A percentile compares a stretch with the other conserved stretches of the same genome.
Conservation (phyloP, 75 land plant genomes). For the Cunninghamia lanceolata region DNA sequence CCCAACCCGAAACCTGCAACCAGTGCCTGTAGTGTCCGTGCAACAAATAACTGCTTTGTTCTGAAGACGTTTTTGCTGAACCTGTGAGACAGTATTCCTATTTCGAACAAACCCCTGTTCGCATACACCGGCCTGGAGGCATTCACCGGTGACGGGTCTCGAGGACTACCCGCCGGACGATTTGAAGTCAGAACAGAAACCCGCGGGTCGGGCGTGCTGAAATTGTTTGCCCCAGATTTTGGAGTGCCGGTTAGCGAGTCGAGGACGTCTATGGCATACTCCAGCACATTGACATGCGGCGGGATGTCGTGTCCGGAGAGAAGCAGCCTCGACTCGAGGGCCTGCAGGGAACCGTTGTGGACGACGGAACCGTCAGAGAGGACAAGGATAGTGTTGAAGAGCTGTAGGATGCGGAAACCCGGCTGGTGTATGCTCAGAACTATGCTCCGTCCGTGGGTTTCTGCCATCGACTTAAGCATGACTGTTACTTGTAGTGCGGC, state of each 20-base stretch:
- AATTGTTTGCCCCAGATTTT: too few species aligned
- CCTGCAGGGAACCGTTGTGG: conserved; percentile 64
- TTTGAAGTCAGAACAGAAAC: neutral
- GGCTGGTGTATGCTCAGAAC: conserved; percentile 92
- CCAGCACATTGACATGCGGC: conserved; percentile 79
- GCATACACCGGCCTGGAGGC: conserved; percentile 17
- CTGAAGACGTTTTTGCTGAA: conserved; percentile 58
- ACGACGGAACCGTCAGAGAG: conserved; percentile 61
- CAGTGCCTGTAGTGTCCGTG: conserved; percentile 55
- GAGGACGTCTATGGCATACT: conserved; percentile 79
- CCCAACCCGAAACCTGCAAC: conserved; percentile 68
- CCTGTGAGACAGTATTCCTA: conserved; percentile 46
- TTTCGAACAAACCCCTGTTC: conserved; percentile 40
- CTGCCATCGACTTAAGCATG: conserved; percentile 71
- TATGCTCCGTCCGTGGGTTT: conserved; percentile 64
- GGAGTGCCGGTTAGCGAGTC: neutral
- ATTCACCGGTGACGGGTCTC: neutral
- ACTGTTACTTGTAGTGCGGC: conserved; percentile 66
- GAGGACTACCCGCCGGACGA: neutral
- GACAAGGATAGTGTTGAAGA: conserved; percentile 53
- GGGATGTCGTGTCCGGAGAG: conserved; percentile 64
- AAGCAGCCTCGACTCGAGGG: conserved; percentile 37
- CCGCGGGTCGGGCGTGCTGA: neutral
- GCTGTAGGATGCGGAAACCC: conserved; percentile 80
- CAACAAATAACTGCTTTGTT: conserved; percentile 66